Base-by-base conservation (phyloP, 805 yeast species). In the Saccharomycodes ludwigii region DNA sequence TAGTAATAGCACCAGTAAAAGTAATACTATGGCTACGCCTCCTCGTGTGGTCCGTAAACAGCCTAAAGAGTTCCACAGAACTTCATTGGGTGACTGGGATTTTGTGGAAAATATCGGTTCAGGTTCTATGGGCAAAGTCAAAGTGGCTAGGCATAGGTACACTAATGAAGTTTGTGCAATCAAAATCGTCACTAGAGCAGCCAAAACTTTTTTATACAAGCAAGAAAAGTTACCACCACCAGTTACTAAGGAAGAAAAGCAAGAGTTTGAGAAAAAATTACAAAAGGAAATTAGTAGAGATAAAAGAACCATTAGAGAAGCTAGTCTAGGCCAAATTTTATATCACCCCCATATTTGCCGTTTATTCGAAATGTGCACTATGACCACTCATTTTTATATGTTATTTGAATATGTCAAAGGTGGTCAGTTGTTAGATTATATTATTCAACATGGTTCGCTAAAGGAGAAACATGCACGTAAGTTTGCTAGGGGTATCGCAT, bases 61-160 rank as follows among this genome's bases (percentile, higher is more conserved):
- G 18, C 31, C 42, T 0, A 61, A 54, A 30, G 62, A 55, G 43
- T 80, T 81, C 44, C 88, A 85, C 52, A 72, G 97, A 41, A 79
- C 78, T 37, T 69, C 94, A 4, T 78, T 88, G 33, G 98, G 97
- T 10, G 95, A 91, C 42, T 88, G 98, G 98, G 94, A 83, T 44
- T 86, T 88, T 45, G 68, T 82, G 36, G 84, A 84, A 56, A 85
- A 95, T 2, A 81, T 91, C 28, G 99, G 99, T 26, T 95, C 97
- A 2, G 98, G 99, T 3, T 84, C 95, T 0, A 91, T 91, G 98
- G 99, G 99, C 37, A 93, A 88, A 54, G 99, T 91, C 30, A 91
- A 91, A 58, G 64, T 91, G 24, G 97, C 97, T 2, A 76, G 73
- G 46, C 94, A 86, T 59, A 71, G 80, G 42, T 56, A 73, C 21